Conservation (phyloP, 352 stramenopile species). For the Phytophthora citricola region DNA sequence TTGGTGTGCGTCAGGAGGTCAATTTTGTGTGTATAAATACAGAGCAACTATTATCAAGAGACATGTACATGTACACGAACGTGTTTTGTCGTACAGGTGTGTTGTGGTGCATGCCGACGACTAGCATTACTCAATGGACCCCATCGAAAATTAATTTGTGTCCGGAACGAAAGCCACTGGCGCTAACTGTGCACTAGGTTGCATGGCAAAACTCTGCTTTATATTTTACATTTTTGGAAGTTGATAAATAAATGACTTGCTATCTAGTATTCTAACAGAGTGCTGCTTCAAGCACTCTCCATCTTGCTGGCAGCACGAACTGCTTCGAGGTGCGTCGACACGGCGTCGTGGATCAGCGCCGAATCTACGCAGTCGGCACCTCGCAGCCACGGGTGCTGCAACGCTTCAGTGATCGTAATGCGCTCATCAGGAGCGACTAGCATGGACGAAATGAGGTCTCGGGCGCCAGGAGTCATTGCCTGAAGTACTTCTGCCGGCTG, state of each 20-base stretch:
- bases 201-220: conserved; percentile 7
- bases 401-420: conserved; percentile 58
- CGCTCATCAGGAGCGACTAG: conserved; percentile 69
- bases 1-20: conserved; percentile 30
- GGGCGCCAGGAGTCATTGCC: conserved; percentile 56
- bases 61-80: background rate
- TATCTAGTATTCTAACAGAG: conserved; percentile 22
- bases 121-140: background rate
- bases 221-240: conserved; percentile 30
- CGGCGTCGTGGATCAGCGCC: conserved; percentile 36
- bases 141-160: too few relatives aligned
- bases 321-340: conserved; percentile 48
- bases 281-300: conserved; percentile 11
- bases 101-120: background rate
- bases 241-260: conserved; percentile 30
- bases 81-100: too few relatives aligned
- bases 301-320: conserved; percentile 27
- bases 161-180: too few relatives aligned
- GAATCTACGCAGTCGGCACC: conserved; percentile 53
- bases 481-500: conserved; percentile 46
- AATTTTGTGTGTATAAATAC: conserved; percentile 47
- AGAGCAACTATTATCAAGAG: conserved; percentile 34
- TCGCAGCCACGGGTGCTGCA: conserved; percentile 69
- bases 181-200: background rate
- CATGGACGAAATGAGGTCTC: conserved; percentile 78